Evolutionary conservation across 768 basidiomycete genomes (phyloP), one percentile per base, ranked within the genome.

Genomic region (Fibroporia radiculosa): DNA sequence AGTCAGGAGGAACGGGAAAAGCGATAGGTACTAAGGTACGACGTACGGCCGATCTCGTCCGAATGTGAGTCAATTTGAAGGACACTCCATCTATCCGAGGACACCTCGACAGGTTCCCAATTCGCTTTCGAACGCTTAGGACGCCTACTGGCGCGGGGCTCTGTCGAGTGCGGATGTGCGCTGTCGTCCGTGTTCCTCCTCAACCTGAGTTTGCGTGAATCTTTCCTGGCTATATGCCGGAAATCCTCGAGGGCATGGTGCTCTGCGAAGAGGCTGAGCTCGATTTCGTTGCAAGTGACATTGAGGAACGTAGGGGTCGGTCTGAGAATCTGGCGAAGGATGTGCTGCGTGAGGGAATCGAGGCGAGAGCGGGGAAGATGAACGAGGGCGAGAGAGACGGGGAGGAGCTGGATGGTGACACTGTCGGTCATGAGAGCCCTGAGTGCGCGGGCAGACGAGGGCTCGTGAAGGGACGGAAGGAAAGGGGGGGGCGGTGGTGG

Each of bases 61-160:
- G 75, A 82, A 60, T 87, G 85, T 0, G 83, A 83, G 61, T 88
- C 85, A 43, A 90, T 81, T 62, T 89, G 85, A 24, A 90, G 70
- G 18, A 86, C 86, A 52, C 73, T 78, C 86, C 86, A 90, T 48
- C 71, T 72, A 48, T 87, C 84, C 49, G 73, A 77, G 1, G 83
- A 84, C 36, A 85, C 74, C 53, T 86, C 81, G 37, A 87, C 71
- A 19, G 74, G 71, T 35, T 80, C 74, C 27, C 69, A 64, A 36
- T 50, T 43, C 16, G 42, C 38, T 39, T 40, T 47, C 16, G 32
- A 13, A 2, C 33, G 53, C 36, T 45, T 58, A 11, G 35, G 12
- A 16, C 25, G 43, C 3, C 27, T 53, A 26, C 55, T 51, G 11
- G 20, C 23, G 35, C 13, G 54, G 34, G 40, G 55, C 41, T 57